These are phyloP conservation scores for Comarum palustre DNA, from an alignment of 306 rosid genomes.

Conservation along the genomic window DNA sequence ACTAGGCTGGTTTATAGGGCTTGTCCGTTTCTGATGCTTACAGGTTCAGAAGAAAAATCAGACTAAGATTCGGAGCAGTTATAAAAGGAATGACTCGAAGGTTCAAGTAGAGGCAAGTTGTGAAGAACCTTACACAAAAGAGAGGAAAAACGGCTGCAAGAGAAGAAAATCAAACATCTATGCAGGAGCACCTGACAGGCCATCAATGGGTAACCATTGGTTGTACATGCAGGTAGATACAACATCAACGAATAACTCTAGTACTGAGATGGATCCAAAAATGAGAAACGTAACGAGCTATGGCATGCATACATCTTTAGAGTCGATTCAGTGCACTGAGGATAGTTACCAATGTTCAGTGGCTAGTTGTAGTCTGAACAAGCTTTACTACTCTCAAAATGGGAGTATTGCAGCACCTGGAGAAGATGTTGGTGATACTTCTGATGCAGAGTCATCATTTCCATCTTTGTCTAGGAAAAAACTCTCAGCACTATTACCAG, in stretches of 20 bases:
- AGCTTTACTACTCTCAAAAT: not conserved
- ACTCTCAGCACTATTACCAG: not conserved
- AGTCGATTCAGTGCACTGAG: slow-evolving; percentile 5
- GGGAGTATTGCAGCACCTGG: not conserved
- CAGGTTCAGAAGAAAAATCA: slow-evolving; percentile 5
- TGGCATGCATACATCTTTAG: not conserved
- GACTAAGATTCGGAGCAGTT: not conserved
- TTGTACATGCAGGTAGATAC: not conserved
- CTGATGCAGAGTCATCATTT: slow-evolving; percentile 23
- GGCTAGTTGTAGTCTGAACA: slow-evolving; percentile 32
- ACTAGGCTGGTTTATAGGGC: not conserved
- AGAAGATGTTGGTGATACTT: not conserved
- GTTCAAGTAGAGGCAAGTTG: not conserved
- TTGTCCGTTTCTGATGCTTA: not conserved
- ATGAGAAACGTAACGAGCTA: not conserved
- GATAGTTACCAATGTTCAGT: slow-evolving; percentile 28
- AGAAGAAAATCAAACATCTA: not conserved
- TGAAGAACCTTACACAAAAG: slow-evolving; percentile 3
- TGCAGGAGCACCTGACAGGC: slow-evolving; percentile 2
- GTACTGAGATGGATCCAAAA: not conserved
- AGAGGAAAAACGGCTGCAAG: not conserved
- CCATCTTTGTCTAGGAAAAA: slow-evolving; percentile 12
- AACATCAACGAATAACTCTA: not conserved
- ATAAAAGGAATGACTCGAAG: not conserved
- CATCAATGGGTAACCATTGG: not conserved